Base-by-base conservation (phyloP, 106 monocot species). In the Allium cepa region DNA sequence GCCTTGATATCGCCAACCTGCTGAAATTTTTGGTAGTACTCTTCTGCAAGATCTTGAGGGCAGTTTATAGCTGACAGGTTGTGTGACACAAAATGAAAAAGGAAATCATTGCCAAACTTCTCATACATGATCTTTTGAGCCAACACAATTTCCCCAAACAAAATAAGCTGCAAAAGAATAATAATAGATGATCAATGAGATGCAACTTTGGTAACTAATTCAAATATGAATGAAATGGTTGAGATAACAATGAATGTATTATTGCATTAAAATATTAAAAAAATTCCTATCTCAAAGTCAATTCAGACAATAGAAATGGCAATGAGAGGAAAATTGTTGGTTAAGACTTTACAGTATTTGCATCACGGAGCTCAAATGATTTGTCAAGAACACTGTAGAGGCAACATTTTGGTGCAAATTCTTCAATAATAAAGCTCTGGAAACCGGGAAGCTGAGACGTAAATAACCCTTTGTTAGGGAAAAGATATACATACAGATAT, bases 61-160 rank as follows among this genome's bases (percentile, higher is more conserved):
- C 96, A 97, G 64, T 84, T 86, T 64, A 77, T 86, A 70, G 71
- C 67, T 67, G 61, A 72, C 56, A 94, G 87, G 7, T 74, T 64
- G 67, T 90, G 84, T 1, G 84, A 71, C 18, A 89, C 78, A 77
- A 97, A 97, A 59, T 79, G 70, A 51, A 72, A 11, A 59, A 92
- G 68, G 50, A 97, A 97, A 28, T 84, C 80, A 63, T 86, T 62
- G 9, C 96, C 88, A 72, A 92, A 88, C 58, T 79, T 89, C 60
- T 97, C 92, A 77, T 89, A 86, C 86, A 97, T 97, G 27, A 88
- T 77, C 69, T 89, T 92, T 47, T 92, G 86, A 50, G 96, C 92
- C 66, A 74, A 55, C 67, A 87, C 70, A 52, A 97, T 88, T 80
- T 97, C 96, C 59, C 88, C 92, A 75, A 97, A 97, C 52, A 97